Percentiles rank a stretch among this genome's conserved stretches.
These are phyloP conservation scores for Aurantiochytrium sp. DNA, from an alignment of 108 stramenopile species.

Conservation along the genomic window DNA sequence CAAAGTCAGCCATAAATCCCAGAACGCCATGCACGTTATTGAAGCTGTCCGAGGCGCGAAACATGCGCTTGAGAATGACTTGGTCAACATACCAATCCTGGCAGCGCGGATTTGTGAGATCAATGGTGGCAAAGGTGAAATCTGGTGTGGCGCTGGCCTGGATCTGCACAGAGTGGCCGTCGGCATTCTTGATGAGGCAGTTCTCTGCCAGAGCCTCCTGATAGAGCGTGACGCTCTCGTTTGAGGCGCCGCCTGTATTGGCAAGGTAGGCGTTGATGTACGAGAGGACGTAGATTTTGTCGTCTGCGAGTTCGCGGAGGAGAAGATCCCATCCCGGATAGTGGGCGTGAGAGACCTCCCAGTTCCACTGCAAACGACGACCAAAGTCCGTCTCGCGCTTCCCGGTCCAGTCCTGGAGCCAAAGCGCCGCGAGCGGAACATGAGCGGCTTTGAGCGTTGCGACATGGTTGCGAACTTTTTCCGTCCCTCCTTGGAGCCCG, in stretches of 20 bases:
- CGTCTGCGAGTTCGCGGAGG: background rate
- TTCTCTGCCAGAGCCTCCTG: background rate
- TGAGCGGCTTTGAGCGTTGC: background rate
- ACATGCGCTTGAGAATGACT: background rate
- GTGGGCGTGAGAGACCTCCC: background rate
- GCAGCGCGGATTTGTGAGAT: conserved; percentile 16
- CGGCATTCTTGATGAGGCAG: background rate
- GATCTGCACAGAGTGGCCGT: background rate
- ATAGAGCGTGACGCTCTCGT: background rate
- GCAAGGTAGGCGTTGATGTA: conserved; percentile 17
- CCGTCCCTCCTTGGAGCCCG: conserved; percentile 17
- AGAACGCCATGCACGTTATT: background rate
- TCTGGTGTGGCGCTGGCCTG: background rate
- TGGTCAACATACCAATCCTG: conserved; percentile 16
- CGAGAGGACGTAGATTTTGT: background rate
- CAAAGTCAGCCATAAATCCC: conserved; percentile 26
- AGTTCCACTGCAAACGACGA: conserved; percentile 23
- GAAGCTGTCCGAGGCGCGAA: background rate
- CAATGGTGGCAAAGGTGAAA: background rate
- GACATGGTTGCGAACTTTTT: background rate
- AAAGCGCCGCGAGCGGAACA: background rate
- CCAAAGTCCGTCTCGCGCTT: conserved; percentile 16
- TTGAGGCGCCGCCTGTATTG: background rate
- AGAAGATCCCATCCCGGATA: background rate
- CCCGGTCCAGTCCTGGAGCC: conserved; percentile 26